Evolutionary conservation across 2,329 filamentous ascomycete species (phyloP).

Genomic region (Ceratocystis harringtonii): DNA sequence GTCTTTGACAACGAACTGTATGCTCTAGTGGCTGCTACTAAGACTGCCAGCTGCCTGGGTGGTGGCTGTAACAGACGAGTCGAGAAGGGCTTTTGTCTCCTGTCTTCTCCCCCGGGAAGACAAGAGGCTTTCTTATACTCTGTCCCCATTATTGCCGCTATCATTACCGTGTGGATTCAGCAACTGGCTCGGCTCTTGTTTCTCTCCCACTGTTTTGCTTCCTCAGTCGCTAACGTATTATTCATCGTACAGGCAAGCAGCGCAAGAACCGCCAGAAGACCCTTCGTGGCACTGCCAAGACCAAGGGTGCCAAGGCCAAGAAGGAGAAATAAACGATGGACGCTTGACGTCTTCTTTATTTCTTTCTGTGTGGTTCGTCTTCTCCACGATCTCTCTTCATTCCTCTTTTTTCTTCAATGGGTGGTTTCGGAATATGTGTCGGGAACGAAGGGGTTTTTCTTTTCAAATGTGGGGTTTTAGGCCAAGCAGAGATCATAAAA

Average conservation of each 20-base stretch:
- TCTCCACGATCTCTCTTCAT: not conserved
- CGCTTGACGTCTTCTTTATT: conserved; percentile 12
- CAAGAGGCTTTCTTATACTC: conserved; percentile 16
- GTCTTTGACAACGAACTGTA: not conserved
- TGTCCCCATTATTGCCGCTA: not conserved
- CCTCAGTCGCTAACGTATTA: conserved; percentile 8
- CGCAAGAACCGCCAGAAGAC: conserved; percentile 99
- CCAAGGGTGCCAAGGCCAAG: conserved; percentile 88
- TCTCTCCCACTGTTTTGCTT: not conserved
- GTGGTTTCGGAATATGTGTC: not conserved
- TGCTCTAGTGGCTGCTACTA: conserved; percentile 4
- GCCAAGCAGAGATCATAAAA: conserved; percentile 1
- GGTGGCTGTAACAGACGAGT: conserved; percentile 14
- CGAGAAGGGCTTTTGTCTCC: conserved; percentile 16
- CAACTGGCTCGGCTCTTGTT: too few species aligned
- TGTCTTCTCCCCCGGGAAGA: conserved; percentile 15
- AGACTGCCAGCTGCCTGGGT: not conserved
- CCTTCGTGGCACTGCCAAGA: conserved; percentile 93
- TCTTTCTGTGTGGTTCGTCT: conserved; percentile 9
- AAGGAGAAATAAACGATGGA: conserved; percentile 65
- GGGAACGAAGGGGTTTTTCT: not conserved
- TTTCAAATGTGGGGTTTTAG: not conserved
- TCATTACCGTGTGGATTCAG: not conserved
- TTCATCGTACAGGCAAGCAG: conserved; percentile 70
- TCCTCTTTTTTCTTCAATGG: conserved; percentile 1